Evolutionary conservation across 2,329 filamentous ascomycete genomes (phyloP).

Genomic region (Orbilia quercus): DNA sequence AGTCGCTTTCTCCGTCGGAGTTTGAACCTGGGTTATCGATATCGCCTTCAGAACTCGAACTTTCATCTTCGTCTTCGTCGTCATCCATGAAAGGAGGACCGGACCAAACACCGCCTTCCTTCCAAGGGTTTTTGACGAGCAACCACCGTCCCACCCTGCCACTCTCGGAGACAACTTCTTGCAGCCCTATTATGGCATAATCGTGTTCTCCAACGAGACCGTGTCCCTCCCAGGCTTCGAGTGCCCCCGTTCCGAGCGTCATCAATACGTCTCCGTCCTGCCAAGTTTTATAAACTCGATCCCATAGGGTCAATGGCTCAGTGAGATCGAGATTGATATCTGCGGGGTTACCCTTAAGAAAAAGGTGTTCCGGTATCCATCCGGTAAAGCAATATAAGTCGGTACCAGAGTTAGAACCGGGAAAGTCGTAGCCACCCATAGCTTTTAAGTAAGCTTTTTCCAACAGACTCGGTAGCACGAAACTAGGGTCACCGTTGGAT

Average conservation of each 20-base stretch:
- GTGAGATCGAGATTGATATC: constrained; percentile 73
- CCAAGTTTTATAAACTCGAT: constrained; percentile 78
- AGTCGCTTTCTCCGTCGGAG: constrained; percentile 36
- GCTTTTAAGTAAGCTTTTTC: constrained; percentile 98
- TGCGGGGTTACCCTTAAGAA: constrained; percentile 75
- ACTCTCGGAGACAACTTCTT: constrained; percentile 66
- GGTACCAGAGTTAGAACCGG: constrained; percentile 95
- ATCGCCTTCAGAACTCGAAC: constrained; percentile 37
- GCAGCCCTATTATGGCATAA: constrained; percentile 87
- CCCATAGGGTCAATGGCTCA: constrained; percentile 80
- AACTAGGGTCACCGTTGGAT: constrained; percentile 81
- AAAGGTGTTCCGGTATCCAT: constrained; percentile 97
- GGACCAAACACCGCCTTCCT: constrained; percentile 80
- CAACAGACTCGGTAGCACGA: constrained; percentile 90
- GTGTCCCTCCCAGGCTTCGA: constrained; percentile 81
- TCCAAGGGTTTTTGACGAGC: constrained; percentile 96
- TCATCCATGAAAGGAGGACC: constrained; percentile 63
- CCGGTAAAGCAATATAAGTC: constrained; percentile 92
- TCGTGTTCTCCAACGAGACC: constrained; percentile 92
- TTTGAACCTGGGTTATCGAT: constrained; percentile 26
- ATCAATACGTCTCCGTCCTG: constrained; percentile 82
- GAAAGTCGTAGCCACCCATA: constrained; percentile 95
- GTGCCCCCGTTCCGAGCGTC: constrained; percentile 87
- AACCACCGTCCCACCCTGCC: constrained; percentile 72
- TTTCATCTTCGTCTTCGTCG: constrained; percentile 53